Conservation (phyloP, 495 filamentous ascomycete genomes). For the Aspergillus ellipticus region DNA sequence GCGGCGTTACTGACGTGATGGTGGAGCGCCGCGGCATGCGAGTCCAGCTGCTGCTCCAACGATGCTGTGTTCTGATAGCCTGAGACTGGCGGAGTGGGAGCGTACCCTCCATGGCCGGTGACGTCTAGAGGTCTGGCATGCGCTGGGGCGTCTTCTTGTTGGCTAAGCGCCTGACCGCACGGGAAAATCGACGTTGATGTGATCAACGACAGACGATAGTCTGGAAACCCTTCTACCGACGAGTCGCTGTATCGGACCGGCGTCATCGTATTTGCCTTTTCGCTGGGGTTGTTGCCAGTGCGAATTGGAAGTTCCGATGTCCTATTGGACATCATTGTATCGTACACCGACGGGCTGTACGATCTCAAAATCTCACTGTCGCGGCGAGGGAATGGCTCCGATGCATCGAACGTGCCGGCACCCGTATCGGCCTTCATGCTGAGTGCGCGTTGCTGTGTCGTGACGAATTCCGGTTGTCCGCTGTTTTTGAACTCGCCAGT, state of each 20-base stretch:
- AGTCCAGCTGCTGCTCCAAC: slow-evolving; percentile 19
- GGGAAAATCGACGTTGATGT: background rate
- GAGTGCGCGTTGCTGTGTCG: slow-evolving; percentile 1
- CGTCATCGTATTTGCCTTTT: background rate
- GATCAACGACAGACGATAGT: background rate
- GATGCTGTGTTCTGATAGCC: slow-evolving; percentile 25
- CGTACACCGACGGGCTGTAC: slow-evolving; percentile 16
- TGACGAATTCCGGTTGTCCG: slow-evolving; percentile 14
- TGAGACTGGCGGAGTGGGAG: slow-evolving; percentile 22
- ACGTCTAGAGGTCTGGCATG: background rate
- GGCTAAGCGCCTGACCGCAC: too few species aligned
- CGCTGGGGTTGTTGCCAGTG: background rate
- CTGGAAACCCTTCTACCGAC: background rate
- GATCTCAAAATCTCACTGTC: background rate
- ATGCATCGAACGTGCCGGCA: background rate
- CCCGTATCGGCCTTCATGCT: slow-evolving; percentile 14
- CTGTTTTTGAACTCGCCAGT: slow-evolving; percentile 15
- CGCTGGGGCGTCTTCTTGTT: too few species aligned
- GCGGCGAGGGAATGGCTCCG: background rate
- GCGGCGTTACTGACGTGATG: slow-evolving; percentile 15
- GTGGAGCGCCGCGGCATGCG: slow-evolving; percentile 19
- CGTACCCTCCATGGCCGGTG: slow-evolving; percentile 23
- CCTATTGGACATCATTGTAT: background rate
- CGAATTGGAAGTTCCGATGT: background rate
- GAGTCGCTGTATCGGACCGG: background rate